These are phyloP conservation scores for Clarireedia hainanense DNA, from an alignment of 2,329 filamentous ascomycete species.

Conservation along the genomic window DNA sequence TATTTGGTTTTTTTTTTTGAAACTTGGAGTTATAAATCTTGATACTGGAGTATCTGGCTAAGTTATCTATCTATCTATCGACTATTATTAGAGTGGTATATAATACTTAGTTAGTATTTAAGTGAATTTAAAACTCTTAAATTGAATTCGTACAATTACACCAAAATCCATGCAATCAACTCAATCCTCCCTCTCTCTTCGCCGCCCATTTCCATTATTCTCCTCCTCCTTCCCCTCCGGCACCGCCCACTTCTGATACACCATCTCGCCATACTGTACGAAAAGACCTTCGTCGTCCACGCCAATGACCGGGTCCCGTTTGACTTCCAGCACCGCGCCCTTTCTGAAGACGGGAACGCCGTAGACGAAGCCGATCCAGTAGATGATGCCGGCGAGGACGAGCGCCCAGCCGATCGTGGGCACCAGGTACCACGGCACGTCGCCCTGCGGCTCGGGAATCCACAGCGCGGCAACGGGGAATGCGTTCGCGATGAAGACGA, in stretches of 20 bases:
- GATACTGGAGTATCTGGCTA: no score
- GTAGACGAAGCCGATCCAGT: neutral
- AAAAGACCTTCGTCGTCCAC: neutral
- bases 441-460: neutral
- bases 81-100: no score
- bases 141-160: no score
- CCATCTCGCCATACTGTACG: constrained; percentile 1
- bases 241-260: constrained; percentile 7
- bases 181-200: no score
- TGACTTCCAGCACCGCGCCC: neutral
- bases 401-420: constrained; percentile 9
- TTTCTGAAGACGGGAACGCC: neutral
- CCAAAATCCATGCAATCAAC: no score
- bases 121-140: no score
- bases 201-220: no score
- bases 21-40: no score
- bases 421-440: constrained; percentile 5
- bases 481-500: constrained; percentile 3
- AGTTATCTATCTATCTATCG: no score
- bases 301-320: neutral
- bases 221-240: neutral
- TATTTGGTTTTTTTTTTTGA: no score
- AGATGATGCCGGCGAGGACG: neutral
- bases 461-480: constrained; percentile 1
- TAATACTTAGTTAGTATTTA: no score